phyloP scores from a whole-genome alignment of 371 early-diverging fungal species.

The Syncephalastrum sp. region DNA sequence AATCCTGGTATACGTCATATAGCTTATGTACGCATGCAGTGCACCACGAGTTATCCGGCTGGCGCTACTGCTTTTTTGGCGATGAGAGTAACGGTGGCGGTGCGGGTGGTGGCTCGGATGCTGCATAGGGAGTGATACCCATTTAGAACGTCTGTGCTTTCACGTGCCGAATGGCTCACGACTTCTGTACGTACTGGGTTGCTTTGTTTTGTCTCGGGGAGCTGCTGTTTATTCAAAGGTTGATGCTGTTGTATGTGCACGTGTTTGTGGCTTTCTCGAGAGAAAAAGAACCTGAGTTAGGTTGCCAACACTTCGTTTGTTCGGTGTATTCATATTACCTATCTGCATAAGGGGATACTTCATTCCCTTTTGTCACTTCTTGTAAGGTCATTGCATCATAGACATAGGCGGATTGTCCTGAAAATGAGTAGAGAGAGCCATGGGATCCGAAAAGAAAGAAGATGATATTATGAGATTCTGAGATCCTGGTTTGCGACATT shows the following conservation, averaged over 20 bases:
- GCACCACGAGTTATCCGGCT: conserved; percentile 32
- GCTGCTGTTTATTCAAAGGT: neutral
- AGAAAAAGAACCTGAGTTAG: neutral
- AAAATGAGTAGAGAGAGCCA: too few species aligned
- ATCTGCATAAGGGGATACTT: too few species aligned
- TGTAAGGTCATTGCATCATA: too few species aligned
- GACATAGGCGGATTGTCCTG: too few species aligned
- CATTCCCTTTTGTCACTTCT: too few species aligned
- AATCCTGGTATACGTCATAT: conserved; percentile 33
- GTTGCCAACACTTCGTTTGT: too few species aligned
- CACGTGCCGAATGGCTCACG: too few species aligned
- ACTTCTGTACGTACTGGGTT: too few species aligned
- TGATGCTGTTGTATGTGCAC: neutral
- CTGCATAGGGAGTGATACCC: conserved; percentile 8
- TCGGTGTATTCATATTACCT: too few species aligned
- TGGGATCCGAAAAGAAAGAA: too few species aligned
- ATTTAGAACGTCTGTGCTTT: neutral
- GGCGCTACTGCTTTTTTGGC: neutral
- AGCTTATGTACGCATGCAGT: conserved; percentile 46
- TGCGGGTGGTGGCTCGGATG: neutral
- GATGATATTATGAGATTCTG: too few species aligned
- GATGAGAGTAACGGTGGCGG: conserved; percentile 1
- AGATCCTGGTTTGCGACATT: too few species aligned
- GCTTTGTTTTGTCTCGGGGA: neutral
- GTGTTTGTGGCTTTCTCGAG: neutral